phyloP scores from a whole-genome alignment of 2,329 filamentous ascomycete species.

The Cladosporium sp. region DNA sequence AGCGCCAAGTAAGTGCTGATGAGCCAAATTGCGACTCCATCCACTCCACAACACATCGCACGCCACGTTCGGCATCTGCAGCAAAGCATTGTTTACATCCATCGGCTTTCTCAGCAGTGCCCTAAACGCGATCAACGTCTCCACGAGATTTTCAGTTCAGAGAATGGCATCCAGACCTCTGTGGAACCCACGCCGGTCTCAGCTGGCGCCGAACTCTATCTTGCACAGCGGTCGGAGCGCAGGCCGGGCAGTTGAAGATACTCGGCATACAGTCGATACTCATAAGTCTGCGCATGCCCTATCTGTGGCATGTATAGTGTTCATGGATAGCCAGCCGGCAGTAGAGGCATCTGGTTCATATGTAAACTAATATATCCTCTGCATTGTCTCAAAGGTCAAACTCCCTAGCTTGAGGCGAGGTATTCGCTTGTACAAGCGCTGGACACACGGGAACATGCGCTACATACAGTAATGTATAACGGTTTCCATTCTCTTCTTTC shows the following conservation, averaged over 20 bases:
- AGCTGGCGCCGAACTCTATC: slow-evolving; percentile 1
- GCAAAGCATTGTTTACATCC: slow-evolving; percentile 1
- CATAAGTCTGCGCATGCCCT: too few species aligned
- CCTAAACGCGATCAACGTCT: background rate
- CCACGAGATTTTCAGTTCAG: background rate
- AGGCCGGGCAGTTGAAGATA: too few species aligned
- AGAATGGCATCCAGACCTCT: slow-evolving; percentile 6
- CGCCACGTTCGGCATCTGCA: background rate
- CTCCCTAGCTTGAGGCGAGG: too few species aligned
- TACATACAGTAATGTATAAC: too few species aligned
- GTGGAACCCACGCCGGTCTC: background rate
- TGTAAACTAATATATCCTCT: background rate
- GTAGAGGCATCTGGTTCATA: background rate
- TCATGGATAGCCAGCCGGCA: background rate
- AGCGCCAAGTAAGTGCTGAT: background rate
- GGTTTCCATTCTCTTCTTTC: too few species aligned
- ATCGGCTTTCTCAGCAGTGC: background rate
- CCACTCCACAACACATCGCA: background rate
- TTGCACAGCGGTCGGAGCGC: background rate
- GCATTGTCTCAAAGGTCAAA: too few species aligned
- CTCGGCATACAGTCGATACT: too few species aligned
- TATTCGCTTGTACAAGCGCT: too few species aligned
- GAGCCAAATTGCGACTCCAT: background rate
- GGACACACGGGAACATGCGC: too few species aligned
- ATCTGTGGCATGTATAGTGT: background rate